These are phyloP conservation scores for Gigaspora rosea DNA, from an alignment of 192 early-diverging fungal species.

Conservation along the genomic window DNA sequence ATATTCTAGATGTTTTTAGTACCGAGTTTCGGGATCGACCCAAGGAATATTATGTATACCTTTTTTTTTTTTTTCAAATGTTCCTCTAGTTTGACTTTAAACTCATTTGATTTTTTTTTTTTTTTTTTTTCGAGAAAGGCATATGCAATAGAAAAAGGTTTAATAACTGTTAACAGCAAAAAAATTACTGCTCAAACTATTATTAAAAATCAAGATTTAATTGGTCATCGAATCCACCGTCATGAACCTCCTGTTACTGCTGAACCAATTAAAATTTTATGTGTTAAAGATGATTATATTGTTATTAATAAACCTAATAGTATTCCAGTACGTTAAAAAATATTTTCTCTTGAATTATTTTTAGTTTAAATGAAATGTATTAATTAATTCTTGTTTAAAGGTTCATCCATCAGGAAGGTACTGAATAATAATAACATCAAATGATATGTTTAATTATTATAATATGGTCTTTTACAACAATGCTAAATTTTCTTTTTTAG, in stretches of 20 bases:
- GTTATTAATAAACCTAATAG: slow-evolving; percentile 90
- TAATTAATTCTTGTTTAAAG: slow-evolving; percentile 35
- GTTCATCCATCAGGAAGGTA: slow-evolving; percentile 56
- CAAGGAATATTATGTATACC: slow-evolving; percentile 75
- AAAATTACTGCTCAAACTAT: slow-evolving; percentile 57
- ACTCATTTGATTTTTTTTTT: neutral
- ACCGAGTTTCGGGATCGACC: slow-evolving; percentile 88
- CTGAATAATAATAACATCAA: neutral
- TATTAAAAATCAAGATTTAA: slow-evolving; percentile 76
- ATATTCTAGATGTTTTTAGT: slow-evolving; percentile 78
- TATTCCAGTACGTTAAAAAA: slow-evolving; percentile 67
- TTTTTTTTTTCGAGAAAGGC: slow-evolving; percentile 36
- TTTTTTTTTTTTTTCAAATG: neutral
- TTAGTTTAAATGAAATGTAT: neutral
- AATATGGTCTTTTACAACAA: neutral
- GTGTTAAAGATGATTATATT: slow-evolving; percentile 61
- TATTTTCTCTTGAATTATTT: no score
- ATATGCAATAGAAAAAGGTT: slow-evolving; percentile 75
- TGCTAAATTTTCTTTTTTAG: slow-evolving; percentile 48
- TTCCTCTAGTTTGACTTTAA: no score
- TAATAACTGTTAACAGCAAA: slow-evolving; percentile 79
- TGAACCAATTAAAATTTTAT: slow-evolving; percentile 63
- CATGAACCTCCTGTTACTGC: slow-evolving; percentile 92
- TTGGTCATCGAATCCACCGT: slow-evolving; percentile 85
- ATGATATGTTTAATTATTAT: neutral